Conservation (phyloP, 768 basidiomycete species). For the Pleurotus tuber-regium region DNA sequence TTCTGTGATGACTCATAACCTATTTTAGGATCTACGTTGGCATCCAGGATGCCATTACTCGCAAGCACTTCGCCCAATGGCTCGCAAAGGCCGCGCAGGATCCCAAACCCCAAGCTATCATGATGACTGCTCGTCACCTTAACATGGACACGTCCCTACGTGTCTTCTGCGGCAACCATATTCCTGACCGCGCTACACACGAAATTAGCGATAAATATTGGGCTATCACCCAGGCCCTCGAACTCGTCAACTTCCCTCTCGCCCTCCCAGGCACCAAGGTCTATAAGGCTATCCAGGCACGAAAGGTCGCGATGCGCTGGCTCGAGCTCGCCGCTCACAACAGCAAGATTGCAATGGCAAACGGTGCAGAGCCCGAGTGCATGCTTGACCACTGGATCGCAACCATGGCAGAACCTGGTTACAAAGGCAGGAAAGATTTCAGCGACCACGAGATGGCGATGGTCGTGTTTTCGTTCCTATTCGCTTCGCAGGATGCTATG, state of each 20-base stretch:
- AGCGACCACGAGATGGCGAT: slow-evolving; percentile 95
- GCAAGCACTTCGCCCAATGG: slow-evolving; percentile 76
- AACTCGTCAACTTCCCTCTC: slow-evolving; percentile 98
- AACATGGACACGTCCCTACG: slow-evolving; percentile 98
- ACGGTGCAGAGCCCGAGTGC: slow-evolving; percentile 79
- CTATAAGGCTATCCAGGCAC: slow-evolving; percentile 88
- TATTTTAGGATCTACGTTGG: slow-evolving; percentile 69
- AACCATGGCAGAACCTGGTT: slow-evolving; percentile 59
- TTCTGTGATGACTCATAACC: slow-evolving; percentile 7
- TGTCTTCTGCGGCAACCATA: slow-evolving; percentile 92
- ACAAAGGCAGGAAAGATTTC: slow-evolving; percentile 84
- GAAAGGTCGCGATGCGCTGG: slow-evolving; percentile 82
- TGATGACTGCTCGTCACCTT: slow-evolving; percentile 89
- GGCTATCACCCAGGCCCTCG: slow-evolving; percentile 91
- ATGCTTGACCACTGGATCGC: slow-evolving; percentile 92
- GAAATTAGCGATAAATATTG: slow-evolving; percentile 95
- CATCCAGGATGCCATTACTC: slow-evolving; percentile 81
- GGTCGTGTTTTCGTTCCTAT: slow-evolving; percentile 95
- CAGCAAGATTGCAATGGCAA: slow-evolving; percentile 81
- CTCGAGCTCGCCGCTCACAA: slow-evolving; percentile 74
- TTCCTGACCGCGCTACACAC: slow-evolving; percentile 71
- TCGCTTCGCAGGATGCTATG: slow-evolving; percentile 98
- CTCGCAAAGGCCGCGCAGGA: slow-evolving; percentile 51
- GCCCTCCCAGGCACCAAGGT: slow-evolving; percentile 95
- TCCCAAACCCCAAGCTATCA: slow-evolving; percentile 56